Percentiles rank a stretch among this genome's conserved stretches.
Evolutionary conservation across 805 yeast species (phyloP).

Genomic region (Saccharomycopsis javanensis): DNA sequence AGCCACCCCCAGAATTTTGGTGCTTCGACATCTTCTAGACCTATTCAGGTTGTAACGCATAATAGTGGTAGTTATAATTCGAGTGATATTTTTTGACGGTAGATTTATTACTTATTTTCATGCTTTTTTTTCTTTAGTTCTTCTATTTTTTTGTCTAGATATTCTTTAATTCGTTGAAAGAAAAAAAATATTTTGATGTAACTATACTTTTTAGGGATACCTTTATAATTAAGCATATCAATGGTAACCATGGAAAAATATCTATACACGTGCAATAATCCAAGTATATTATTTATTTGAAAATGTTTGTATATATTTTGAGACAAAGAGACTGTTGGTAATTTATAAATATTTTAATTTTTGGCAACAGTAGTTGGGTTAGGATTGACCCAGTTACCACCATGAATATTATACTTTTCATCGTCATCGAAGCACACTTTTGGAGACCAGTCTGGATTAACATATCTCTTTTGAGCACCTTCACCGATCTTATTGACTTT

Average conservation of each 20-base stretch:
- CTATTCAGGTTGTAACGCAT: not conserved
- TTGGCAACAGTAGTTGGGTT: constrained; percentile 14
- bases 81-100: not conserved
- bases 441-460: constrained; percentile 26
- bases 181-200: too few species aligned
- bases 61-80: not conserved
- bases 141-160: not conserved
- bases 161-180: too few species aligned
- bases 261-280: not conserved
- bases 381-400: constrained; percentile 18
- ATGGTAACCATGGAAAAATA: too few species aligned
- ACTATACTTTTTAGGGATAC: too few species aligned
- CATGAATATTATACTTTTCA: constrained; percentile 14
- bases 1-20: not conserved
- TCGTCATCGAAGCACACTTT: constrained; percentile 20
- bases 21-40: not conserved
- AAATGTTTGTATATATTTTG: not conserved
- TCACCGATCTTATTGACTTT: constrained; percentile 25
- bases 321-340: not conserved
- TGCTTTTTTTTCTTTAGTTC: not conserved
- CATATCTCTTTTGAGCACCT: constrained; percentile 28
- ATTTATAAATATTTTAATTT: not conserved
- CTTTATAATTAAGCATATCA: too few species aligned
- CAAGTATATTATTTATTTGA: not conserved
- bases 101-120: not conserved